Percentiles rank a stretch among this genome's conserved stretches.
These are phyloP conservation scores for Metarhizium guizhouense DNA, from an alignment of 2,329 filamentous ascomycete genomes.

Conservation along the genomic window DNA sequence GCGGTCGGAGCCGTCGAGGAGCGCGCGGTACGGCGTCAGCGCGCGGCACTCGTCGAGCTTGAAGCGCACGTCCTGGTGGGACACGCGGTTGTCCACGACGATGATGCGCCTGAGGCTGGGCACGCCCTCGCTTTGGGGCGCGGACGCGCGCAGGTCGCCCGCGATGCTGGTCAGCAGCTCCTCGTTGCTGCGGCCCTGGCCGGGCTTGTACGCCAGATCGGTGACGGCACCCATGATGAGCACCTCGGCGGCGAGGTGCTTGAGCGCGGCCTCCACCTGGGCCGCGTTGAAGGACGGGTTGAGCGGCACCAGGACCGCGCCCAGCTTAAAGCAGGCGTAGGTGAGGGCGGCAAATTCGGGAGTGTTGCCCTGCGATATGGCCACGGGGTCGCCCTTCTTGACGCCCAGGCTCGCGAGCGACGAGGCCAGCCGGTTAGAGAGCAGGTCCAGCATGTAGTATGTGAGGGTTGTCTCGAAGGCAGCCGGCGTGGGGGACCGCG, in stretches of 20 bases:
- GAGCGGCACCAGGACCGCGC: conserved; percentile 86
- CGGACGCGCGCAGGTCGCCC: conserved; percentile 27
- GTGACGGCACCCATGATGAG: conserved; percentile 83
- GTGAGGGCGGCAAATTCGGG: conserved; percentile 76
- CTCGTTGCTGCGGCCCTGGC: conserved; percentile 44
- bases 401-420: conserved; percentile 65
- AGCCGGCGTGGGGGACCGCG: conserved; percentile 36
- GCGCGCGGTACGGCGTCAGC: conserved; percentile 35
- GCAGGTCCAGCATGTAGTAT: conserved; percentile 64
- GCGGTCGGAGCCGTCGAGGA: conserved; percentile 26
- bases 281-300: conserved; percentile 80
- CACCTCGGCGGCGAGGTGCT: conserved; percentile 63
- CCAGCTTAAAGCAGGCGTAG: conserved; percentile 88
- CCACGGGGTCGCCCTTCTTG: conserved; percentile 73
- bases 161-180: conserved; percentile 36
- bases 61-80: conserved; percentile 36
- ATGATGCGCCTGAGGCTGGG: conserved; percentile 65
- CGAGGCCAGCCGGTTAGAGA: conserved; percentile 67
- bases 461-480: conserved; percentile 52
- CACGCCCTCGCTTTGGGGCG: conserved; percentile 37
- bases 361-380: conserved; percentile 77
- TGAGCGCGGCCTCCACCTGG: conserved; percentile 71
- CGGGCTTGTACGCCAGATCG: conserved; percentile 61
- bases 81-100: conserved; percentile 65
- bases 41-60: conserved; percentile 29